These are phyloP conservation scores for Colletotrichum liriopes DNA, from an alignment of 2,329 filamentous ascomycete genomes.

Conservation along the genomic window DNA sequence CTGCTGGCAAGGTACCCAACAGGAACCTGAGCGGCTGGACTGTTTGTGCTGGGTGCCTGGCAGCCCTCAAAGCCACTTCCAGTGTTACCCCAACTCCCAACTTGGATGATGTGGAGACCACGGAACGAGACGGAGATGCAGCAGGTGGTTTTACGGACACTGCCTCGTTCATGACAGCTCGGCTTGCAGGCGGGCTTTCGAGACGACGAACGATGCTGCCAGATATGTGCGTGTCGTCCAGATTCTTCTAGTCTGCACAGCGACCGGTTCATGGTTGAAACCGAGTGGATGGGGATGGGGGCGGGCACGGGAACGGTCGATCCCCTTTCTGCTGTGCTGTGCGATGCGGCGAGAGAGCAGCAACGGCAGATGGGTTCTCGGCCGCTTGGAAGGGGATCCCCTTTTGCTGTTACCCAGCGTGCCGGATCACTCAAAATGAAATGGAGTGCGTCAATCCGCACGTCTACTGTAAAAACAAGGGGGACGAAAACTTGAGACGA, in stretches of 20 bases:
- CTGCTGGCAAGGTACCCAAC: constrained; percentile 16
- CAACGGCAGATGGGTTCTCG: neutral
- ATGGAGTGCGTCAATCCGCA: neutral
- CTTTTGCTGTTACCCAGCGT: neutral
- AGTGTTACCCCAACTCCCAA: constrained; percentile 30
- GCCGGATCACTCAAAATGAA: neutral
- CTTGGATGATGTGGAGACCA: constrained; percentile 21
- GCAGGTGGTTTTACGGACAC: neutral
- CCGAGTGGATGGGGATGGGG: neutral
- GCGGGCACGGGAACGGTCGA: neutral
- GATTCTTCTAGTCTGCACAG: neutral
- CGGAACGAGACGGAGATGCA: neutral
- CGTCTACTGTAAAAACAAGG: neutral
- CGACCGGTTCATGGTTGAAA: neutral
- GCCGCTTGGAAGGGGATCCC: neutral
- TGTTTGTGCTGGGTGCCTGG: constrained; percentile 26
- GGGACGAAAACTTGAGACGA: constrained; percentile 32
- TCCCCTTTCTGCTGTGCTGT: neutral
- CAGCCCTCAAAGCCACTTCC: constrained; percentile 22
- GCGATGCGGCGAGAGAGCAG: neutral
- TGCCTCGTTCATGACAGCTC: neutral
- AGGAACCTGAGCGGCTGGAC: neutral
- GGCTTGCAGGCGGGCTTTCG: neutral
- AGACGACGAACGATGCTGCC: neutral
- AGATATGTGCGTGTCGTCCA: too few relatives aligned